Percentiles rank a stretch among this genome's conserved stretches.
Evolutionary conservation across 164 flowering plant species (phyloP).

Genomic region (Vitis labrusca): DNA sequence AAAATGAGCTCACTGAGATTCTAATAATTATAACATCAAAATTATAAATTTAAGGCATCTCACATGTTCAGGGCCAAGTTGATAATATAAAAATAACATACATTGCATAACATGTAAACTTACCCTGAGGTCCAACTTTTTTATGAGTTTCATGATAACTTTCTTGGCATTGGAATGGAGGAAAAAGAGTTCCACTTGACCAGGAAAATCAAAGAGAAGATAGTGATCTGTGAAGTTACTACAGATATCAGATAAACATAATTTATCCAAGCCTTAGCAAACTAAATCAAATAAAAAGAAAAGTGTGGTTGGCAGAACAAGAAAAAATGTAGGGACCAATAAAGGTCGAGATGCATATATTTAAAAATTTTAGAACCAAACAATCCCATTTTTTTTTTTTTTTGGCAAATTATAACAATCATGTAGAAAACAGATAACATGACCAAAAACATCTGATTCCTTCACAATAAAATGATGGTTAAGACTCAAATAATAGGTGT

Average conservation of each 20-base stretch:
- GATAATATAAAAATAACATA: background rate
- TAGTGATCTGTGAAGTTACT: constrained; percentile 75
- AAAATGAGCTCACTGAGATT: constrained; percentile 8
- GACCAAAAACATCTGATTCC: background rate
- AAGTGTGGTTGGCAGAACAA: background rate
- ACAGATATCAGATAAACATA: background rate
- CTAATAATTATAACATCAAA: background rate
- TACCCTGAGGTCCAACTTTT: constrained; percentile 84
- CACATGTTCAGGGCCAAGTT: background rate
- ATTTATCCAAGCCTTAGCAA: background rate
- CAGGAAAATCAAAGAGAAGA: constrained; percentile 94
- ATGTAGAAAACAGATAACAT: background rate
- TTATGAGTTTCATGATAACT: constrained; percentile 71
- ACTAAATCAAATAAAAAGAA: no score
- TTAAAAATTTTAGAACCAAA: background rate
- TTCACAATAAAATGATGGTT: no score
- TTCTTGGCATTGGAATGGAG: constrained; percentile 86
- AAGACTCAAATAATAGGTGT: no score
- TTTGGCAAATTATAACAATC: background rate
- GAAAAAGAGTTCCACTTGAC: constrained; percentile 92
- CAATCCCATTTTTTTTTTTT: no score
- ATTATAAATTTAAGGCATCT: constrained; percentile 1
- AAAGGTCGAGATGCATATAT: background rate
- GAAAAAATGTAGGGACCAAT: background rate
- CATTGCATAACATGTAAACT: background rate